These are phyloP conservation scores for Tolypocladium pustulatum DNA, from an alignment of 2,329 filamentous ascomycete genomes.

Conservation along the genomic window DNA sequence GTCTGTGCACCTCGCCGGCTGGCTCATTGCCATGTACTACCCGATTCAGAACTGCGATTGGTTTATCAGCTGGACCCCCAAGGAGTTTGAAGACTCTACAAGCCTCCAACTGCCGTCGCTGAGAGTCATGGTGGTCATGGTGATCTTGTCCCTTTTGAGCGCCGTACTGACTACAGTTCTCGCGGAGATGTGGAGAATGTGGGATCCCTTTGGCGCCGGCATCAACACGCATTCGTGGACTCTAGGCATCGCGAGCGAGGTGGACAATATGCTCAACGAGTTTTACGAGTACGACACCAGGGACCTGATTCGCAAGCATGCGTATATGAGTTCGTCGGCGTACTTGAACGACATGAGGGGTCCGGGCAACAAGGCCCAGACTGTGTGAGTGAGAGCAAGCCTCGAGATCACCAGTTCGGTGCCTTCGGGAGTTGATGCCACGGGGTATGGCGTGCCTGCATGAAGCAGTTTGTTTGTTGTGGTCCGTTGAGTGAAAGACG, in stretches of 20 bases:
- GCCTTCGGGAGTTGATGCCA: background rate
- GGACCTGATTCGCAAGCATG: constrained; percentile 4
- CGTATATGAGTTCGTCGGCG: constrained; percentile 5
- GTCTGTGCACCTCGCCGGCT: constrained; percentile 3
- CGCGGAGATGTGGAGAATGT: constrained; percentile 13
- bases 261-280: constrained; percentile 16
- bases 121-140: constrained; percentile 1
- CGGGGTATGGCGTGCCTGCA: background rate
- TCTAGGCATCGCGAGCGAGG: constrained; percentile 15
- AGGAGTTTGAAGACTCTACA: background rate
- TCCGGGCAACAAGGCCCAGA: background rate
- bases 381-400: background rate
- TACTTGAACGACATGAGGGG: background rate
- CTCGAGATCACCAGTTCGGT: no score
- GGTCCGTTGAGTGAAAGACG: background rate
- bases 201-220: constrained; percentile 12
- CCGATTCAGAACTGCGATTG: constrained; percentile 10
- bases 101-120: background rate
- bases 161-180: constrained; percentile 9
- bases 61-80: constrained; percentile 3
- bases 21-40: constrained; percentile 4
- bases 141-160: constrained; percentile 2
- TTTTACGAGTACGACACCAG: constrained; percentile 11
- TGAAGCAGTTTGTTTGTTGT: background rate
- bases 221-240: constrained; percentile 15